Conservation (phyloP, 305 asterid species). For the Lippia alba region DNA sequence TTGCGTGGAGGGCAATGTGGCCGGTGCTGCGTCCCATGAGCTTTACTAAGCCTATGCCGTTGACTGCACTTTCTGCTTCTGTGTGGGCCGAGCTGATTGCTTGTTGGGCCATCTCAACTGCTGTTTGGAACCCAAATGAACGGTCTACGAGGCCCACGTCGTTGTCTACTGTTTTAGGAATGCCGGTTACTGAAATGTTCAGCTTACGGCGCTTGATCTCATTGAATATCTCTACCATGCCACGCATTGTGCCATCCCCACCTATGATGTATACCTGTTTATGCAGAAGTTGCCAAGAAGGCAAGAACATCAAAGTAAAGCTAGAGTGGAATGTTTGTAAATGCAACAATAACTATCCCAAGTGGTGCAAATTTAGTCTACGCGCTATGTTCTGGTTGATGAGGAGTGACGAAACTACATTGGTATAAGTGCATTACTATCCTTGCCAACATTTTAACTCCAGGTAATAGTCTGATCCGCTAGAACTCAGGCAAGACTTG, state of each 20-base stretch:
- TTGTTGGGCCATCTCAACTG: constrained; percentile 86
- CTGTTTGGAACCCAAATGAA: constrained; percentile 86
- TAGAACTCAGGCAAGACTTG: background rate
- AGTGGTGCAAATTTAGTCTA: background rate
- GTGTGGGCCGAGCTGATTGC: constrained; percentile 80
- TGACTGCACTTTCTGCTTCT: constrained; percentile 80
- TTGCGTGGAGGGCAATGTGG: constrained; percentile 78
- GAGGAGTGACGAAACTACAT: no score
- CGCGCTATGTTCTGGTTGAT: no score
- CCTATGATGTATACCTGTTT: constrained; percentile 75
- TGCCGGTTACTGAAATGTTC: constrained; percentile 63
- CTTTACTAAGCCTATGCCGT: constrained; percentile 81
- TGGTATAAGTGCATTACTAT: no score
- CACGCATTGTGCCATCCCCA: constrained; percentile 90
- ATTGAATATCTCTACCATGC: constrained; percentile 61
- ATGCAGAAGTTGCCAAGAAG: background rate
- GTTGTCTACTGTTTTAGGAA: constrained; percentile 85
- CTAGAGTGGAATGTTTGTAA: background rate
- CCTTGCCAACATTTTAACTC: no score
- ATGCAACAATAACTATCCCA: background rate
- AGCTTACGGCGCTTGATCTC: constrained; percentile 57
- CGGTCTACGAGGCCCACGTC: constrained; percentile 79
- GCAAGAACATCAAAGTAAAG: background rate
- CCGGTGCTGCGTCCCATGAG: constrained; percentile 94
- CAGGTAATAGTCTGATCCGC: background rate